Conservation (phyloP, 2,329 filamentous ascomycete genomes). For the Talaromyces sp. region DNA sequence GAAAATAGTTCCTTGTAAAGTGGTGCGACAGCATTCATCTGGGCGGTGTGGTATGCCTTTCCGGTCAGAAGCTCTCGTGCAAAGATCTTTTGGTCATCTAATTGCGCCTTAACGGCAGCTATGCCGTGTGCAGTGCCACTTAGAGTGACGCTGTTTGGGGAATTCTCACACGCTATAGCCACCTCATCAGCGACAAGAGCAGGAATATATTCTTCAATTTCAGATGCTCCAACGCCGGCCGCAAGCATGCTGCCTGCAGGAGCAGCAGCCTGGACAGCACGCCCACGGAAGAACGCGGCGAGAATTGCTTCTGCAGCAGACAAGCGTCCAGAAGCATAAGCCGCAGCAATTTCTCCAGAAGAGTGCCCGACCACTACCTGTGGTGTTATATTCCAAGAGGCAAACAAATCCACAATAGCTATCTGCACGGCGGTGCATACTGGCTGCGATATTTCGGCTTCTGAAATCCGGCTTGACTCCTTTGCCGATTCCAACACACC, state of each 20-base stretch:
- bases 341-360: slow-evolving; percentile 47
- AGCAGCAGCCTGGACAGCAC: neutral
- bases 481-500: neutral
- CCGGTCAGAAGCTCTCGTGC: slow-evolving; percentile 17
- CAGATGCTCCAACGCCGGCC: slow-evolving; percentile 11
- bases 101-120: slow-evolving; percentile 11
- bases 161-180: slow-evolving; percentile 35
- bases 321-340: slow-evolving; percentile 37
- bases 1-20: slow-evolving; percentile 14
- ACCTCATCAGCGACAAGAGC: slow-evolving; percentile 9
- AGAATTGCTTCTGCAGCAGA: slow-evolving; percentile 42
- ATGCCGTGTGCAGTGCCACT: slow-evolving; percentile 27
- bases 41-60: slow-evolving; percentile 23
- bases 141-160: slow-evolving; percentile 31
- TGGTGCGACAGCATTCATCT: slow-evolving; percentile 25
- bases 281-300: slow-evolving; percentile 38
- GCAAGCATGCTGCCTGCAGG: slow-evolving; percentile 15
- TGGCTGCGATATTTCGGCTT: slow-evolving; percentile 12
- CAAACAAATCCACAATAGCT: slow-evolving; percentile 40
- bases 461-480: neutral
- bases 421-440: slow-evolving; percentile 44
- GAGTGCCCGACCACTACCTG: slow-evolving; percentile 43
- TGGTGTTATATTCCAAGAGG: slow-evolving; percentile 39
- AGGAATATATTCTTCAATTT: slow-evolving; percentile 7
- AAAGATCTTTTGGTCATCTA: slow-evolving; percentile 17